phyloP scores from a whole-genome alignment of 78 protist genomes.

The Neovahlkampfia damariscottae region DNA sequence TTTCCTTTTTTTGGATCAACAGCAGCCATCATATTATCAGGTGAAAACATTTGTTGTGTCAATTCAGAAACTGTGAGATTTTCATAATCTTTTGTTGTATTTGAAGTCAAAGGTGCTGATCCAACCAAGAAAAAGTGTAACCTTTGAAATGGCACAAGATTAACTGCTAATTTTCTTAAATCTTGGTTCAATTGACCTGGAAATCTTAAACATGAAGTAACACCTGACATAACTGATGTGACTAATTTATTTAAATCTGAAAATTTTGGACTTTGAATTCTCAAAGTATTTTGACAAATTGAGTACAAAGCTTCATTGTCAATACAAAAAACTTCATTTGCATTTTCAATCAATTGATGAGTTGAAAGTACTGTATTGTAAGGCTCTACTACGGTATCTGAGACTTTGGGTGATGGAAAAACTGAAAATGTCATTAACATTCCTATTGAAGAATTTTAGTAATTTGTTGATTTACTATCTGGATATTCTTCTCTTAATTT shows the following conservation, averaged over 20 bases:
- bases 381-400: constrained; percentile 96
- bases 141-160: constrained; percentile 98
- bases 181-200: constrained; percentile 97
- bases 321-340: constrained; percentile 84
- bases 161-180: constrained; percentile 94
- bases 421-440: constrained; percentile 93
- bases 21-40: constrained; percentile 98
- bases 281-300: constrained; percentile 41
- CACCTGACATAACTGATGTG: constrained; percentile 84
- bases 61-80: constrained; percentile 91
- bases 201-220: constrained; percentile 95
- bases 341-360: constrained; percentile 92
- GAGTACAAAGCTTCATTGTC: constrained; percentile 97
- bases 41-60: constrained; percentile 96
- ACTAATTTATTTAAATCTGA: constrained; percentile 94
- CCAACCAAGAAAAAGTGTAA: constrained; percentile 97
- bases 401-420: constrained; percentile 94
- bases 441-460: too few species aligned
- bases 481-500: constrained; percentile 92
- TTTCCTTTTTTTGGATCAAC: constrained; percentile 95
- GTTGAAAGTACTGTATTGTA: constrained; percentile 96
- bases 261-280: constrained; percentile 84
- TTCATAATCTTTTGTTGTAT: constrained; percentile 68
- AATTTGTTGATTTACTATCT: too few species aligned
- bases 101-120: constrained; percentile 87